Base-by-base conservation (phyloP, 495 filamentous ascomycete species). In the Aspergillus nanangensis region DNA sequence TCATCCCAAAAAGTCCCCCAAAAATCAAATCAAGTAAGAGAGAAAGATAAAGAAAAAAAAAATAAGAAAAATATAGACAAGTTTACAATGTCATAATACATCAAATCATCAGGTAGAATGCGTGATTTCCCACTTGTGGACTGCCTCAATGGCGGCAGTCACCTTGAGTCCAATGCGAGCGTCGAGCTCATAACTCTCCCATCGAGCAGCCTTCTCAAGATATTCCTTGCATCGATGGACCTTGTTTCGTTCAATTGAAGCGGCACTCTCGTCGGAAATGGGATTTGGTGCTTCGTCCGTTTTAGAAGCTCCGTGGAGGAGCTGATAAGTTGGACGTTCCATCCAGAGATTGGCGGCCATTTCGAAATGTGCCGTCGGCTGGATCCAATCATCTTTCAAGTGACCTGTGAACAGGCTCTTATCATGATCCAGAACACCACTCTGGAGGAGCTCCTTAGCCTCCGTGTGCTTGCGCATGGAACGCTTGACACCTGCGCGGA, bases 141-240 rank as follows among this genome's bases (percentile, higher is more conserved):
- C 63, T 0, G 86, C 93, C 54, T 88, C 83, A 55, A 86, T 61
- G 2, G 80, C 87, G 20, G 89, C 89, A 43, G 87, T 87, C 38
- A 96, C 82, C 52, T 90, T 87, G 62, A 96, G 71, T 20, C 88
- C 87, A 41, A 96, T 80, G 41, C 93, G 77, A 35, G 87, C 83
- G 61, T 98, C 94, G 25, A 97, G 72, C 36, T 93, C 82, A 58
- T 87, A 97, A 11, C 74, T 71, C 52, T 95, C 92, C 88, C 89
- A 96, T 18, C 70, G 79, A 15, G 84, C 81, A 18, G 86, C 86
- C 66, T 88, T 90, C 14, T 89, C 81, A 14, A 96, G 62, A 70
- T 83, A 86, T 27, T 73, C 69, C 52, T 82, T 78, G 60, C 87
- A 90, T 55, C 89, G 82, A 11, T 72, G 64, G 17, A 86, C 71